These are phyloP conservation scores for Whalleya microplaca DNA, from an alignment of 2,329 filamentous ascomycete genomes.

Conservation along the genomic window DNA sequence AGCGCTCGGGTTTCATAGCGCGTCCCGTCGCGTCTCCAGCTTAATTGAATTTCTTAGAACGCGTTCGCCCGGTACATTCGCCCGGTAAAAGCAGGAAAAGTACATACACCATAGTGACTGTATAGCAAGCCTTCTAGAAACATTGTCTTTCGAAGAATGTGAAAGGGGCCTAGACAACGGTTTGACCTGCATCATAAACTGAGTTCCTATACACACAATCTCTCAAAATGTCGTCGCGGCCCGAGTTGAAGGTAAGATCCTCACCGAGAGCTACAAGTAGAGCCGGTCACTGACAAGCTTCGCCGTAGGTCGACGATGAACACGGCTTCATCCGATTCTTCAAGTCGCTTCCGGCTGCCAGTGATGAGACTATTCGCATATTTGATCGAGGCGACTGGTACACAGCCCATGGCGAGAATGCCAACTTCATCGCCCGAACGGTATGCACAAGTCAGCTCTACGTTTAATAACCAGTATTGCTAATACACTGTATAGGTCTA, in stretches of 20 bases:
- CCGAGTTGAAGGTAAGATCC: slow-evolving; percentile 52
- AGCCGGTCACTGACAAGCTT: background rate
- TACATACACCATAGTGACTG: background rate
- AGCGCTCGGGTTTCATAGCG: slow-evolving; percentile 24
- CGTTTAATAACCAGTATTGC: background rate
- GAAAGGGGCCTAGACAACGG: background rate
- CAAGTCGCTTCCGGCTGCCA: slow-evolving; percentile 75
- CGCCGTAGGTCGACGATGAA: slow-evolving; percentile 86
- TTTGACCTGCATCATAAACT: background rate
- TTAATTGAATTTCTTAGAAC: slow-evolving; percentile 34
- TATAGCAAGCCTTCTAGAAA: background rate
- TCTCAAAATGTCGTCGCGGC: slow-evolving; percentile 54
- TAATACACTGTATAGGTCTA: slow-evolving; percentile 66
- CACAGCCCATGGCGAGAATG: slow-evolving; percentile 88
- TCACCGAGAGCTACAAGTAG: background rate
- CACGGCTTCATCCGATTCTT: slow-evolving; percentile 96
- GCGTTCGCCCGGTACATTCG: slow-evolving; percentile 25
- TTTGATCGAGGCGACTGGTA: slow-evolving; percentile 97
- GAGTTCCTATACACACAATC: background rate
- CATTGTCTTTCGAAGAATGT: slow-evolving; percentile 5
- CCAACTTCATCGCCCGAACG: slow-evolving; percentile 78
- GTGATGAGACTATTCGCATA: slow-evolving; percentile 79
- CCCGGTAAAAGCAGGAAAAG: too few species aligned
- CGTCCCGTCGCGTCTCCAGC: slow-evolving; percentile 33
- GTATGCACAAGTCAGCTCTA: slow-evolving; percentile 46